These are phyloP conservation scores for Tetrapisispora arboricola DNA, from an alignment of 805 yeast genomes.

Conservation along the genomic window DNA sequence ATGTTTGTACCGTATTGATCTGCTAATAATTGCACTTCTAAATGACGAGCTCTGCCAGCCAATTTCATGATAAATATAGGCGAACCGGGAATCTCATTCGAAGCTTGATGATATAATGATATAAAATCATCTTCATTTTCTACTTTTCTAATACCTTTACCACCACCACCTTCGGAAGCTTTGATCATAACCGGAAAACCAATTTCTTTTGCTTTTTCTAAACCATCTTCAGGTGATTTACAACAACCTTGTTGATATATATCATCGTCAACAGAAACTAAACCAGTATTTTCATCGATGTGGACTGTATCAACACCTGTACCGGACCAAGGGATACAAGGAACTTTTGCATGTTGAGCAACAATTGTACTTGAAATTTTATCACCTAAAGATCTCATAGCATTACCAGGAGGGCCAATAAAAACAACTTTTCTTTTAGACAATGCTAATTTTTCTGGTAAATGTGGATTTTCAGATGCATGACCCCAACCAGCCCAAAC, in stretches of 20 bases:
- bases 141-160: conserved; percentile 98
- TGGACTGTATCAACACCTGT: conserved; percentile 84
- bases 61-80: conserved; percentile 96
- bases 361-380: conserved; percentile 96
- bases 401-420: conserved; percentile 98
- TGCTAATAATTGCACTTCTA: conserved; percentile 94
- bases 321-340: conserved; percentile 99
- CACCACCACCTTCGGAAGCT: conserved; percentile 99
- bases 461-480: conserved; percentile 94
- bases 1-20: conserved; percentile 98
- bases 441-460: conserved; percentile 91
- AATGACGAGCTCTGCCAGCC: conserved; percentile 95
- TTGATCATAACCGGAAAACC: conserved; percentile 99
- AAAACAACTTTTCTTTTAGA: conserved; percentile 84
- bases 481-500: conserved; percentile 99
- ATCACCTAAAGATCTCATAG: conserved; percentile 99
- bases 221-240: conserved; percentile 77
- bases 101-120: conserved; percentile 80
- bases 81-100: conserved; percentile 96
- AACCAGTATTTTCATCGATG: conserved; percentile 54
- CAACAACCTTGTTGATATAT: conserved; percentile 86
- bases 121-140: conserved; percentile 71
- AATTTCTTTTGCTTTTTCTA: conserved; percentile 69
- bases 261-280: conserved; percentile 82
- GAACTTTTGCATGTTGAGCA: conserved; percentile 97